These are phyloP conservation scores for Kwoniella mangroviensis DNA, from an alignment of 768 basidiomycete species.

Conservation along the genomic window DNA sequence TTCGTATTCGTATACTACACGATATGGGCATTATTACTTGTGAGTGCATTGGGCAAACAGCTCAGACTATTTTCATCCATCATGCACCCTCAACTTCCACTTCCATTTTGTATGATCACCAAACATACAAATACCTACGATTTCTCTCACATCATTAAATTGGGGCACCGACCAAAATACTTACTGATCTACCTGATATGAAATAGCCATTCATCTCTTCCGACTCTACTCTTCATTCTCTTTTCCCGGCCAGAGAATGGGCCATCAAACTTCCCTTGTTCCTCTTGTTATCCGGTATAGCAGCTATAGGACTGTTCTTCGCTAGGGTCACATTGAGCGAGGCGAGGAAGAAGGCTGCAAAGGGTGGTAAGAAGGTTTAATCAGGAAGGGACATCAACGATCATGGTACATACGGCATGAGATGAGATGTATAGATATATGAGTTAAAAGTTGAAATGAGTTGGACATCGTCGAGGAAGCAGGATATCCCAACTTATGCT, in stretches of 20 bases:
- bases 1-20: slow-evolving; percentile 88
- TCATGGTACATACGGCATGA: too few relatives aligned
- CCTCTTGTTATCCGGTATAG: slow-evolving; percentile 76
- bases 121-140: slow-evolving; percentile 1
- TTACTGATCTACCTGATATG: background rate
- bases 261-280: slow-evolving; percentile 84
- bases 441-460: too few relatives aligned
- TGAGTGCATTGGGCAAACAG: background rate
- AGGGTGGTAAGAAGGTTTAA: slow-evolving; percentile 62
- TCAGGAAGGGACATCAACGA: too few relatives aligned
- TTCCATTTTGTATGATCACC: background rate
- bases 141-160: too few relatives aligned
- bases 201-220: slow-evolving; percentile 75
- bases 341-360: slow-evolving; percentile 70
- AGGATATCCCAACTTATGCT: too few relatives aligned
- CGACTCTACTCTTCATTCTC: slow-evolving; percentile 71
- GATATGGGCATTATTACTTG: slow-evolving; percentile 80
- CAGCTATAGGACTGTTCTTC: slow-evolving; percentile 80
- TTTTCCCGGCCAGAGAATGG: slow-evolving; percentile 91
- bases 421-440: too few relatives aligned
- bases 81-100: background rate
- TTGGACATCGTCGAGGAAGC: too few relatives aligned
- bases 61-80: slow-evolving; percentile 4
- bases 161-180: too few relatives aligned
- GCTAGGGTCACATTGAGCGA: slow-evolving; percentile 76